Conservation (phyloP, 2,329 filamentous ascomycete species). For the Paecilomyces sp. region DNA sequence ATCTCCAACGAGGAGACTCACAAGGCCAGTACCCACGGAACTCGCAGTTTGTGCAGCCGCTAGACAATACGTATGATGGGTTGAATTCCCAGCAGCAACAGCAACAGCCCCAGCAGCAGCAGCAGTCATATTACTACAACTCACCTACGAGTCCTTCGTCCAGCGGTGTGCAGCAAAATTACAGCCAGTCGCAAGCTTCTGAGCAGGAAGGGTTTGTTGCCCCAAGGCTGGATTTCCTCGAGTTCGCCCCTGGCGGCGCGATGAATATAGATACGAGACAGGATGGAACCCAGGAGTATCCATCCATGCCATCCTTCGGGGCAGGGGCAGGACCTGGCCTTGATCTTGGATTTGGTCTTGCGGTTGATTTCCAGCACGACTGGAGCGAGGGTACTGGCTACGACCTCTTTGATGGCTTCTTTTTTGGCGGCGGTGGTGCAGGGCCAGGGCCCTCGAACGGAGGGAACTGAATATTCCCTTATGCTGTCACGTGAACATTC, state of each 20-base stretch:
- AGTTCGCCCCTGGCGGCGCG: constrained; percentile 38
- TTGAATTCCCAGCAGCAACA: constrained; percentile 25
- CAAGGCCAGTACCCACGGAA: constrained; percentile 17
- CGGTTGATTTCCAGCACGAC: constrained; percentile 40
- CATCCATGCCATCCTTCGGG: constrained; percentile 21
- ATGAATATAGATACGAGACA: constrained; percentile 17
- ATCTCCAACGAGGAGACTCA: constrained; percentile 15
- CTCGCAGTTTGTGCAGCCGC: constrained; percentile 25
- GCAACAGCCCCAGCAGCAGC: constrained; percentile 24
- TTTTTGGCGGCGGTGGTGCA: constrained; percentile 42
- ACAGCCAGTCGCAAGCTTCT: constrained; percentile 13
- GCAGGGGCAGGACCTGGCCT: constrained; percentile 30
- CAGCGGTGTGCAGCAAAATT: constrained; percentile 18
- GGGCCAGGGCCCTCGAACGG: constrained; percentile 20
- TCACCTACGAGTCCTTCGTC: constrained; percentile 29
- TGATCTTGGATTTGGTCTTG: constrained; percentile 39
- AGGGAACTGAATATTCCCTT: constrained; percentile 1
- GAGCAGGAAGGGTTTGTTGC: constrained; percentile 15
- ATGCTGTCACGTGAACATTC: not conserved
- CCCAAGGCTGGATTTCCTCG: constrained; percentile 49
- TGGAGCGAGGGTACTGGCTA: constrained; percentile 41
- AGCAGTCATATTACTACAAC: constrained; percentile 19
- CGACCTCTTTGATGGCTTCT: constrained; percentile 50
- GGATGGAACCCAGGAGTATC: constrained; percentile 22
- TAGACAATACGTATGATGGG: constrained; percentile 26